Conservation (phyloP, 1,284 basidiomycete genomes). For the Microbotryomycetes sp. region DNA sequence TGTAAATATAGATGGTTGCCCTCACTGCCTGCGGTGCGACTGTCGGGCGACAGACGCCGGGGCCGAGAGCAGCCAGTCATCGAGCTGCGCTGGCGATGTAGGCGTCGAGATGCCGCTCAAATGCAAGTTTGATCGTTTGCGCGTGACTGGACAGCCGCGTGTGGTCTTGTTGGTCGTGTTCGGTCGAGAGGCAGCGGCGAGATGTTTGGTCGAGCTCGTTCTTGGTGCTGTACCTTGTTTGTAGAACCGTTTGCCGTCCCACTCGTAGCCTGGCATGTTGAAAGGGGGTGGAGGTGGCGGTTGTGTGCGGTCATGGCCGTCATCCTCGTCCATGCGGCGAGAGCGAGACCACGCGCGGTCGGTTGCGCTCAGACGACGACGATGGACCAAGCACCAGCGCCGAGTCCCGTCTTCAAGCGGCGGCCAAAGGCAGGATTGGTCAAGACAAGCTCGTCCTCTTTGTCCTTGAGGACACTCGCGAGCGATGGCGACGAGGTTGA, state of each 20-base stretch:
- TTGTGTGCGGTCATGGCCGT: neutral
- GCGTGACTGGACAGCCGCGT: neutral
- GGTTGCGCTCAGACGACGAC: neutral
- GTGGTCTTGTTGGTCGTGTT: neutral
- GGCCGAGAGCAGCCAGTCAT: too few relatives aligned
- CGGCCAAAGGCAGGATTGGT: neutral
- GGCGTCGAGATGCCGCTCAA: neutral
- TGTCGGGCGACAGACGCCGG: too few relatives aligned
- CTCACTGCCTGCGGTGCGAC: neutral
- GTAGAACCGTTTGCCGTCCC: slow-evolving; percentile 22
- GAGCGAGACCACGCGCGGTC: neutral
- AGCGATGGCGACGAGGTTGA: neutral
- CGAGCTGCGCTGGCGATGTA: neutral
- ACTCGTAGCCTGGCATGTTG: slow-evolving; percentile 21
- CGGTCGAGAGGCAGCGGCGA: neutral
- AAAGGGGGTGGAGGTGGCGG: slow-evolving; percentile 5
- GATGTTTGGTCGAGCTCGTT: too few relatives aligned
- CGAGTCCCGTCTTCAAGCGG: neutral
- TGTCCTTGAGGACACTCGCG: neutral
- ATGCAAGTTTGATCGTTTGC: neutral
- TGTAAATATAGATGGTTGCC: too few relatives aligned
- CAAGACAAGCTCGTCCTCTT: neutral
- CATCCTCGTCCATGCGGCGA: neutral
- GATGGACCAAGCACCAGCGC: slow-evolving; percentile 5
- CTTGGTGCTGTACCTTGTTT: slow-evolving; percentile 21